These are phyloP conservation scores for Syzygium syzygioides DNA, from an alignment of 441 rosid species.

Conservation along the genomic window DNA sequence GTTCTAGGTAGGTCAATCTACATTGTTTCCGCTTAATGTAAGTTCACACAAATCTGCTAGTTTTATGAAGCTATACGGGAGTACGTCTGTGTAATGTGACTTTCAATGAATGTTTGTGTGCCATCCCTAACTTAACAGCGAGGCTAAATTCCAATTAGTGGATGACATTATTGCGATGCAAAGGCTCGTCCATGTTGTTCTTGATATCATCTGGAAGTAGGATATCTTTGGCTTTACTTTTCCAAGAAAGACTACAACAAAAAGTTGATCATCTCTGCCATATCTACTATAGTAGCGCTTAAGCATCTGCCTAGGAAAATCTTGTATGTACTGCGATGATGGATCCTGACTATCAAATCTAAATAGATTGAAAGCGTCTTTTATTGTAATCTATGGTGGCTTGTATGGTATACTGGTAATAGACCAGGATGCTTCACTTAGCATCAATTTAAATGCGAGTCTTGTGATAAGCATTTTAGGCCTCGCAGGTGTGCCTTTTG, in stretches of 20 bases:
- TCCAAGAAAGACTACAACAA: background rate
- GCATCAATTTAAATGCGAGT: background rate
- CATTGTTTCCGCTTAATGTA: background rate
- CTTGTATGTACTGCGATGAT: background rate
- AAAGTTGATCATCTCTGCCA: background rate
- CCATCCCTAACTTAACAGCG: background rate
- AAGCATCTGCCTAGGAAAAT: background rate
- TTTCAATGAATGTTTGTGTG: background rate
- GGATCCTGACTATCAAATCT: background rate
- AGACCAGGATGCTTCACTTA: background rate
- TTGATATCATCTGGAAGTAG: background rate
- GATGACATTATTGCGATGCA: background rate
- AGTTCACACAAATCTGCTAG: background rate
- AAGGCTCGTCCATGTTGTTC: background rate
- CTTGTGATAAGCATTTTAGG: background rate
- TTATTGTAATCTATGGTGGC: background rate
- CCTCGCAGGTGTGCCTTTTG: background rate
- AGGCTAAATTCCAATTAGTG: background rate
- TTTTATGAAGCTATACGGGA: background rate
- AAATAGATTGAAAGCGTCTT: background rate
- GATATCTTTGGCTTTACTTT: background rate
- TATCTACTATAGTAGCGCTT: background rate
- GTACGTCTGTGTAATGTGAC: background rate
- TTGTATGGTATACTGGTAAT: background rate
- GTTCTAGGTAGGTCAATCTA: slow-evolving; percentile 44